A percentile compares a stretch with the other conserved stretches of the same genome.
Conservation (phyloP, 2,329 filamentous ascomycete genomes). For the Zarea fungicola region DNA sequence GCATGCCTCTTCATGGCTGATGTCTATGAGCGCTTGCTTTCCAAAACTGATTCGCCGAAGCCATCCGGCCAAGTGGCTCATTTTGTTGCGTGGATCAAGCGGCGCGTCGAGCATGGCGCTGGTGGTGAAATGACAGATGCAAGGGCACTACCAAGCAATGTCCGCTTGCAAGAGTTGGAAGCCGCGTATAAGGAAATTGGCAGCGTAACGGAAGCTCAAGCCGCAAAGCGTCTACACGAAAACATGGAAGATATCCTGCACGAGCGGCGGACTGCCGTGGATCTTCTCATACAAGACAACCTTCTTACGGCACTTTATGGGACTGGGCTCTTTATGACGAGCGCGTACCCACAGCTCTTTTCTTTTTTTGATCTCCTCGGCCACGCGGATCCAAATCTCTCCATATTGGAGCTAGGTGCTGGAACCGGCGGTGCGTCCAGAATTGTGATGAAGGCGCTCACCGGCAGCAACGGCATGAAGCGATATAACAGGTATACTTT, state of each 20-base stretch:
- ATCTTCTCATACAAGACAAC: background rate
- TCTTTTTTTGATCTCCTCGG: background rate
- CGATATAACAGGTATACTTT: conserved; percentile 29
- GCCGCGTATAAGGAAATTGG: too few species aligned
- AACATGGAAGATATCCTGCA: background rate
- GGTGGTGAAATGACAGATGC: too few species aligned
- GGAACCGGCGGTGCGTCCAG: conserved; percentile 30
- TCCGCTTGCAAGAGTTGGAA: too few species aligned
- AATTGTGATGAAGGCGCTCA: background rate
- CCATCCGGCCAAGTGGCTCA: too few species aligned
- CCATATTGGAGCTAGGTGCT: conserved; percentile 31
- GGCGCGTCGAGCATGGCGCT: too few species aligned
- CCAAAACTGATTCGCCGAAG: too few species aligned
- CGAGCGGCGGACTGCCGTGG: background rate
- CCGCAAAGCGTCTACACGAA: too few species aligned
- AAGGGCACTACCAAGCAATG: too few species aligned
- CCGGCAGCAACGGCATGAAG: conserved; percentile 2
- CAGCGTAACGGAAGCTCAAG: too few species aligned
- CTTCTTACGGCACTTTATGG: background rate
- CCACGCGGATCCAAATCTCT: background rate
- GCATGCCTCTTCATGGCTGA: too few species aligned
- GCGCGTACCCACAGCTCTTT: background rate
- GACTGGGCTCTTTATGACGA: background rate
- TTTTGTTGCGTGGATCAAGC: too few species aligned
- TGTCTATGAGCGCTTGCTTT: too few species aligned